Evolutionary conservation across 192 early-diverging fungal genomes (phyloP), one percentile per base, ranked within the genome.

Genomic region (Podila horticola): DNA sequence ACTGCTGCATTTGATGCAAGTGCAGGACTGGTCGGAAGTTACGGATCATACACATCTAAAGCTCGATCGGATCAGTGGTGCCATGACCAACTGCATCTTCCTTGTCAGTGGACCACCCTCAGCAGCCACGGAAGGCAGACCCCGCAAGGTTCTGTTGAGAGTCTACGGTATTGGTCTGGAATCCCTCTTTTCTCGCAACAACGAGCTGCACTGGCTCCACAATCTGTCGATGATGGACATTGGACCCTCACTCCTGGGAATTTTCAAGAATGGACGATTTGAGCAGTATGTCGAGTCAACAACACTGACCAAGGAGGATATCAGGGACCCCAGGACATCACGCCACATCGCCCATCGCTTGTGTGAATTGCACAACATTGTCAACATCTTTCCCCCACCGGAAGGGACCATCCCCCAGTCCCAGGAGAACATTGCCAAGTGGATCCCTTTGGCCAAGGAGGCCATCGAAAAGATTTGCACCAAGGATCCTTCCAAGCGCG

Each of bases 121-220:
- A 29, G 29, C 64, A 2, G 12, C 52, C 45, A n/a, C 12, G 24
- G 29, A 31, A 19, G 36, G 13, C n/a, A 72, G 66, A 24, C 64
- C 71, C 4, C 62, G 68, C 2, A 91, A 88, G 71, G 73, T 86
- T 6, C 83, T 95, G 31, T 68, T 94, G 49, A 88, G 96, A 28
- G 86, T 97, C 1, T 97, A 97, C 71, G 96, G 96, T 2, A 67
- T 89, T 4, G 96, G 93, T 7, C 92, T 91, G 34, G 96, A 95
- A 24, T 82, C 93, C 62, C 85, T 96, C 22, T 75, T 95, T 57
- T 89, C 91, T n/a, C 87, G 96, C 51, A 89, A 92, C 26, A 91
- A 92, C 51, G 96, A 97, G 72, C 86, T 97, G 52, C 85, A 89
- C 29, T 97, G 94, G 92, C 84, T 96, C 29, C 67, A 82, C 59